Percentiles rank a stretch among this genome's conserved stretches.
Conservation (phyloP, 1,139 yeast genomes). For the Yamadazyma atmosphaerica region DNA sequence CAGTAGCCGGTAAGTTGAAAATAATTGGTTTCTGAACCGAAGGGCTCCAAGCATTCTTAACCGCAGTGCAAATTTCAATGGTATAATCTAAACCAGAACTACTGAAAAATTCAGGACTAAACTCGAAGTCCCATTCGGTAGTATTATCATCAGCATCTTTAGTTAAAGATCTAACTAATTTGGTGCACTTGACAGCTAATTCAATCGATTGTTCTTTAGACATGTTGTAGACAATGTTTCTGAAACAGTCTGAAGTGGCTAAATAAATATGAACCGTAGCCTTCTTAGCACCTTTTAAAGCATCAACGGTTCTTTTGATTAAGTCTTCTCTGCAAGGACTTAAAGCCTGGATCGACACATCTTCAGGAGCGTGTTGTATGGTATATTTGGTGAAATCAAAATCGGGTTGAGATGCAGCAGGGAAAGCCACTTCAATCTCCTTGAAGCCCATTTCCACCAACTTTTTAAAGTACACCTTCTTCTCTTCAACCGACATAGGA, state of each 20-base stretch:
- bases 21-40: slow-evolving; percentile 42
- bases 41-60: slow-evolving; percentile 49
- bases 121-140: slow-evolving; percentile 47
- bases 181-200: slow-evolving; percentile 43
- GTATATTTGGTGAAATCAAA: slow-evolving; percentile 51
- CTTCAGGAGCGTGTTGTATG: slow-evolving; percentile 47
- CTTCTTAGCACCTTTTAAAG: slow-evolving; percentile 47
- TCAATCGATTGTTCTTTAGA: slow-evolving; percentile 41
- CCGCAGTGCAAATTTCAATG: slow-evolving; percentile 48
- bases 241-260: slow-evolving; percentile 48
- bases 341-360: slow-evolving; percentile 48
- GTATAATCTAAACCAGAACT: slow-evolving; percentile 47
- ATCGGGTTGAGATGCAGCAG: slow-evolving; percentile 51
- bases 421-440: slow-evolving; percentile 51
- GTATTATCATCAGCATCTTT: slow-evolving; percentile 35
- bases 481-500: slow-evolving; percentile 49
- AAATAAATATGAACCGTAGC: slow-evolving; percentile 50
- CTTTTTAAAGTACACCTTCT: slow-evolving; percentile 46
- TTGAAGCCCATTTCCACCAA: slow-evolving; percentile 48
- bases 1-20: slow-evolving; percentile 52
- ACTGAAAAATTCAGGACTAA: slow-evolving; percentile 49
- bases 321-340: slow-evolving; percentile 49
- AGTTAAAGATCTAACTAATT: slow-evolving; percentile 41
- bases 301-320: slow-evolving; percentile 46
- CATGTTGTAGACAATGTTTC: slow-evolving; percentile 48